These are phyloP conservation scores for Tuber aestivum DNA, from an alignment of 495 filamentous ascomycete species.

Conservation along the genomic window DNA sequence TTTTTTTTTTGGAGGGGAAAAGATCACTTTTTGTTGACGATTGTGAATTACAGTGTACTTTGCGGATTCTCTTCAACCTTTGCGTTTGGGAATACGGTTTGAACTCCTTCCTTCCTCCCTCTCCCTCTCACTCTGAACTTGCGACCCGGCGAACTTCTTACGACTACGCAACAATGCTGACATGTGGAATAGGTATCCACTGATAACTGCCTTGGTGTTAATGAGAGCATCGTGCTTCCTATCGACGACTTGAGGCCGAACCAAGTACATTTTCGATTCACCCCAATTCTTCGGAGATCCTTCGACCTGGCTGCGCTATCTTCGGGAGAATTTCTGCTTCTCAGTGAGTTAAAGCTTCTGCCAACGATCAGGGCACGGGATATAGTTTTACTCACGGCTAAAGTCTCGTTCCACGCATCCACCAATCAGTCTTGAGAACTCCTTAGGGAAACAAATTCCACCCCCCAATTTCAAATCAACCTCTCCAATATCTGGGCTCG, in stretches of 20 bases:
- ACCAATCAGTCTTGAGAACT: conserved; percentile 19
- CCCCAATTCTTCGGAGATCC: conserved; percentile 30
- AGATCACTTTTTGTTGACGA: background rate
- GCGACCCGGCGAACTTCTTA: background rate
- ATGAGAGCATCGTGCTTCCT: background rate
- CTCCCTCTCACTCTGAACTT: background rate
- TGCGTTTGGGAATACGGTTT: background rate
- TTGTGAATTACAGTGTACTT: conserved; percentile 2
- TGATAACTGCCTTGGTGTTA: conserved; percentile 2
- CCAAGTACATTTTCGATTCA: conserved; percentile 19
- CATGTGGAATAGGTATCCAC: background rate
- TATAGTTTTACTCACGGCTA: conserved; percentile 22
- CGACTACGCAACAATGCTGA: background rate
- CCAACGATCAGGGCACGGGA: conserved; percentile 29
- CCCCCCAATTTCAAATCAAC: conserved; percentile 11
- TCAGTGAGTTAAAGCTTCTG: conserved; percentile 31
- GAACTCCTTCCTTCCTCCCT: background rate
- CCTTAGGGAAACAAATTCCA: background rate
- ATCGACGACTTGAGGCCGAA: conserved; percentile 1
- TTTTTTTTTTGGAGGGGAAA: background rate
- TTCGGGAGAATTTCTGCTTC: conserved; percentile 27
- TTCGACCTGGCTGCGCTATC: conserved; percentile 39
- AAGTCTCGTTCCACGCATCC: conserved; percentile 23
- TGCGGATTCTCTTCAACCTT: background rate
- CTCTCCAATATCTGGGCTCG: conserved; percentile 21